Evolutionary conservation across 768 basidiomycete genomes (phyloP).

Genomic region (Agrocybe pediades): DNA sequence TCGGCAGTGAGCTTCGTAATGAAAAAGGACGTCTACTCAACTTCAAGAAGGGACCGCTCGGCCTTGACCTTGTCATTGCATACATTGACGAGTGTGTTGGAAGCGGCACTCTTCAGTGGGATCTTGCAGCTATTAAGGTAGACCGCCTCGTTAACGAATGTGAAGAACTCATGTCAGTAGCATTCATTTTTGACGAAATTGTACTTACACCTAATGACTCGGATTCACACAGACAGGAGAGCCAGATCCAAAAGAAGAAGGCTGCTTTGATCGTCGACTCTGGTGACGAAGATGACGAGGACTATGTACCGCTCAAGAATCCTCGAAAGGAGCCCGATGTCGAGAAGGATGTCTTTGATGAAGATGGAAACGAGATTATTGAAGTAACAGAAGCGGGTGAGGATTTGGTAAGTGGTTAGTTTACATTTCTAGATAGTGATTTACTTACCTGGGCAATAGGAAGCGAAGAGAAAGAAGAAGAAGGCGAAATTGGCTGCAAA

Average conservation of each 20-base stretch:
- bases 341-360: background rate
- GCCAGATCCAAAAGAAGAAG: background rate
- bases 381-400: background rate
- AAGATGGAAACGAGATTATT: background rate
- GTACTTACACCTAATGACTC: background rate
- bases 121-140: constrained; percentile 7
- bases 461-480: no score
- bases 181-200: background rate
- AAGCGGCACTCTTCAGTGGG: background rate
- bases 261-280: background rate
- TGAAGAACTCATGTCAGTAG: constrained; percentile 2
- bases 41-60: constrained; percentile 1
- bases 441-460: background rate
- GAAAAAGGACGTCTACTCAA: constrained; percentile 2
- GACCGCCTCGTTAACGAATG: constrained; percentile 8
- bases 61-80: background rate
- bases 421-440: background rate
- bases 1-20: constrained; percentile 3
- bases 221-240: background rate
- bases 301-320: background rate
- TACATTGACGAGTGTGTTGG: background rate
- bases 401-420: background rate
- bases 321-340: background rate
- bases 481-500: no score
- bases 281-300: background rate